Base-by-base conservation (phyloP, 2,329 filamentous ascomycete genomes). In the Ustilaginoidea virens region DNA sequence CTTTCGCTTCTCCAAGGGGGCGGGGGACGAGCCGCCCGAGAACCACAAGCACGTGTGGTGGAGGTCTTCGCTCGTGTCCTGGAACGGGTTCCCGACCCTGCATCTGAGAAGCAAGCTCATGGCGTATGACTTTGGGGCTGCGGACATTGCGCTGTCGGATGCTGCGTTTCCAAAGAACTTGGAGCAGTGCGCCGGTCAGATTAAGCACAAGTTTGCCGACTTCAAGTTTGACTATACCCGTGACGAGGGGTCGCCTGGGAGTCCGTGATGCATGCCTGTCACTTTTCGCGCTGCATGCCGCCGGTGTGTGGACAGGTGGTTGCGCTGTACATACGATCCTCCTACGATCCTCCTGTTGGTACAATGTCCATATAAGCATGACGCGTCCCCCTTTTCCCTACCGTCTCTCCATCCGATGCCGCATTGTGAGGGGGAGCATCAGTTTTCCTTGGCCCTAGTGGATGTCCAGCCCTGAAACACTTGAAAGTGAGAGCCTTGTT, bases 21-120 rank as follows among this genome's bases (percentile, higher is more conserved):
- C 19, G 2, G 39, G 41, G 22, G 42, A 42, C 23, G 30, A 30
- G 17, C 36, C 40, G 17, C 33, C 33, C 20, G 49, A 52, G 41
- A 55, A 53, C 28, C 39, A 45, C 25, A 43, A 37, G 33, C 45
- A 45, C 3, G 36, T 43, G 16, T 53, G 51, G 51, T 49, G 33
- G 33, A 25, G 11, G 13, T 50, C 33, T 28, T 40, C 5, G 42
- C 36, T 52, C 17, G 37, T 52, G 5, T 42, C 38, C 14, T 53
- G 43, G 22, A 46, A 51, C 17, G 50, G 49, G 7, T 51, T 46
- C 28, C 47, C 48, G 5, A 29, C 15, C 23, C 8, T 28, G 11
- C 27, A n/a, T 4, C 24, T 35, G 26, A 23, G 33, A 5, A 24
- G 33, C 10, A 29, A 31, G 25, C 30, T 40, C 7, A 17, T 27